These are phyloP conservation scores for Salicornia ramosissima DNA, from an alignment of 148 eudicot species.

Conservation along the genomic window DNA sequence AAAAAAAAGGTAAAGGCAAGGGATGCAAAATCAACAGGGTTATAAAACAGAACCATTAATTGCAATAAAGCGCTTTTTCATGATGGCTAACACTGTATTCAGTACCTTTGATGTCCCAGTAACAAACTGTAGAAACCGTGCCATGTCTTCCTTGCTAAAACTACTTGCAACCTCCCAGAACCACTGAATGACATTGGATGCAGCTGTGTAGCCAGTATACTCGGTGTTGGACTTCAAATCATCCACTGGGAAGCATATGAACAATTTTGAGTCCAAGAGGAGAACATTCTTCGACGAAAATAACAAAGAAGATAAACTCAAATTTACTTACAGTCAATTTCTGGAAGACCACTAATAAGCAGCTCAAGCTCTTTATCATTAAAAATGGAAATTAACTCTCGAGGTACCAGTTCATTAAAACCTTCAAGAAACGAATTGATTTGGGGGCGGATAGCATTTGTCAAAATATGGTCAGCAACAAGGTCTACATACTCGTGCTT, in stretches of 20 bases:
- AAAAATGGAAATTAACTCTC: slow-evolving; percentile 83
- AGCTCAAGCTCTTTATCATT: slow-evolving; percentile 98
- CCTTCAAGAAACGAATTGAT: slow-evolving; percentile 93
- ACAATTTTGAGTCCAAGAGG: not conserved
- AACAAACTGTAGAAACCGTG: slow-evolving; percentile 86
- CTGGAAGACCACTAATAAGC: slow-evolving; percentile 97
- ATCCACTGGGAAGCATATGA: slow-evolving; percentile 56
- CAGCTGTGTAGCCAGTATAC: slow-evolving; percentile 80
- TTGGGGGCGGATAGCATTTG: slow-evolving; percentile 98
- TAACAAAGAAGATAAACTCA: slow-evolving; percentile 1
- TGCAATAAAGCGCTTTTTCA: not conserved
- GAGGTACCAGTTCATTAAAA: slow-evolving; percentile 79
- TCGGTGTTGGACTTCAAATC: slow-evolving; percentile 95
- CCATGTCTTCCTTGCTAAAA: slow-evolving; percentile 95
- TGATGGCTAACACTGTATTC: not conserved
- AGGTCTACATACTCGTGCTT: slow-evolving; percentile 98
- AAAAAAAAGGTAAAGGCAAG: no score
- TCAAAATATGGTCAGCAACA: slow-evolving; percentile 94
- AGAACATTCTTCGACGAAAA: not conserved
- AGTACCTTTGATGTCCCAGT: slow-evolving; percentile 98
- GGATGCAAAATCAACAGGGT: no score
- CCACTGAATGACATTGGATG: slow-evolving; percentile 82
- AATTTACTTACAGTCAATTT: slow-evolving; percentile 78
- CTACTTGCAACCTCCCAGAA: slow-evolving; percentile 92
- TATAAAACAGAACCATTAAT: not conserved